Evolutionary conservation across 352 stramenopile genomes (phyloP), one percentile per base, ranked within the genome.

Genomic region (Globisporangium nagaii): DNA sequence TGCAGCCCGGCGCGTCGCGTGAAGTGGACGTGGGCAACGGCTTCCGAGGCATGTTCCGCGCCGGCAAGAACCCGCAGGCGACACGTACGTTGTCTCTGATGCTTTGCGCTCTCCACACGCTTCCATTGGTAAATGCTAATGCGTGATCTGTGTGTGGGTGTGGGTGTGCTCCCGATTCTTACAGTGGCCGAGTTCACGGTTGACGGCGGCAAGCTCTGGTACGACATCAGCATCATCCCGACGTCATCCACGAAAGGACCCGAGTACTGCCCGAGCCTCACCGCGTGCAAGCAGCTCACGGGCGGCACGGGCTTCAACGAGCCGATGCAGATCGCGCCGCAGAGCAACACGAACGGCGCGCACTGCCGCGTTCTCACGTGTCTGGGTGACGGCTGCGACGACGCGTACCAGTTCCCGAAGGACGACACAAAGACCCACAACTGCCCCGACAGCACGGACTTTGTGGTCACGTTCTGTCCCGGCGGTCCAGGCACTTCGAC

Each of bases 371-470:
- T 48, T n/a, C 58, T 77, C 24, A 66, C 62, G 20, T 81, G 71
- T 47, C 51, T 65, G 30, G 27, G 53, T 12, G 68, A 79, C 30
- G 71, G 70, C 15, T 91, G 80, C 39, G 50, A 65, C 1, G 80
- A 89, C 34, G 80, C 66, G 3, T 88, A 91, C 46, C 63, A 73
- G 24, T 86, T 70, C 58, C 80, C 78, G 4, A 67, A 66, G 42
- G 65, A 81, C 35, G 58, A 75, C 52, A 66, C 51, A 19, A 79
- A 76, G 59, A 76, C 70, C 36, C 68, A 73, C 52, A 68, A 66
- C 45, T 79, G 70, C 51, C 58, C 64, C 20, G 25, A n/a, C 4
- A 53, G 30, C 6, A 73, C 65, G 8, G 50, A 70, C 27, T 70
- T 77, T 46, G 47, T 60, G 12, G 17, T 79, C 28, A 62, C 53